Evolutionary conservation across 331 rosid genomes (phyloP).

Genomic region (Quercus tomentella): DNA sequence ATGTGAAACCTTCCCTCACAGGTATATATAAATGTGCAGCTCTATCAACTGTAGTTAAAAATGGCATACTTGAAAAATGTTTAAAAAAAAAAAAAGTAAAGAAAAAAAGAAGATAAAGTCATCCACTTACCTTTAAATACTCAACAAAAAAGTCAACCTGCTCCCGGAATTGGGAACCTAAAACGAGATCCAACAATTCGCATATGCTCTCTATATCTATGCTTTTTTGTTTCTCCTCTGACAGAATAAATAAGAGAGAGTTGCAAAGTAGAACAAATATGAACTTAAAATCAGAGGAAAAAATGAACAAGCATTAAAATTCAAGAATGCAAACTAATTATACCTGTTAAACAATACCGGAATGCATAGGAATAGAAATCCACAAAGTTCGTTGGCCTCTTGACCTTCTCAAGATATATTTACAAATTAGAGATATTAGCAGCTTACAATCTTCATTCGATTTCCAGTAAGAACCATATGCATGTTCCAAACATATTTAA

Average conservation of each 20-base stretch:
- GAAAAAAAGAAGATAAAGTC: neutral
- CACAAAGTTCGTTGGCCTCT: constrained; percentile 75
- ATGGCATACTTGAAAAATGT: neutral
- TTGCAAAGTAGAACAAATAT: constrained; percentile 3
- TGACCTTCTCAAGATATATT: constrained; percentile 51
- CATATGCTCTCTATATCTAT: constrained; percentile 90
- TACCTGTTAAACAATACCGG: constrained; percentile 96
- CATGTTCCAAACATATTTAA: neutral
- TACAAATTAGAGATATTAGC: constrained; percentile 23
- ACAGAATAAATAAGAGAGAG: constrained; percentile 17
- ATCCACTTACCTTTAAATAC: constrained; percentile 71
- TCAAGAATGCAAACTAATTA: neutral
- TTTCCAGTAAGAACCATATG: neutral
- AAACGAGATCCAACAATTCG: constrained; percentile 62
- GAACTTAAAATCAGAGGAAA: constrained; percentile 3
- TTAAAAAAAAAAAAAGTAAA: neutral
- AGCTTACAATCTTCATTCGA: constrained; percentile 4
- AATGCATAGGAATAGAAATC: constrained; percentile 92
- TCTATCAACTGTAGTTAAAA: neutral
- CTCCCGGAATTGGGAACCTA: constrained; percentile 57
- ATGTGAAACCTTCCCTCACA: neutral
- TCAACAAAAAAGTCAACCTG: constrained; percentile 79
- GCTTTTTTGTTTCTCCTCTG: constrained; percentile 99
- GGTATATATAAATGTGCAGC: neutral
- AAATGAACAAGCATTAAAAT: neutral